A percentile compares a stretch with the other conserved stretches of the same genome.
phyloP scores from a whole-genome alignment of 257 asterid species.

The Perilla frutescens region DNA sequence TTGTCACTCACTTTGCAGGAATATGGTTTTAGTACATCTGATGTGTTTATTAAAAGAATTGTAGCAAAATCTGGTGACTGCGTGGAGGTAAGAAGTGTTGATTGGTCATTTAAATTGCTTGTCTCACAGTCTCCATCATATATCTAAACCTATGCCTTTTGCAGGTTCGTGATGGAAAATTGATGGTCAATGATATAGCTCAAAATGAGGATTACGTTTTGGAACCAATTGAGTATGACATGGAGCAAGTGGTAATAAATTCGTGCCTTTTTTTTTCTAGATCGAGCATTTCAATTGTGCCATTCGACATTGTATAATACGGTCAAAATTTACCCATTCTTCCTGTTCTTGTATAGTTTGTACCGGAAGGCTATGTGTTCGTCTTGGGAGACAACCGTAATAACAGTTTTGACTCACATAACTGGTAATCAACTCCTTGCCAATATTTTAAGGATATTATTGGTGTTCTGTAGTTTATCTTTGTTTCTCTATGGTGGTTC shows the following conservation, averaged over 20 bases:
- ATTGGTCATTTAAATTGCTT: conserved; percentile 24
- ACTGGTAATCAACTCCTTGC: conserved; percentile 57
- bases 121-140: not conserved
- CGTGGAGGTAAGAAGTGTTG: conserved; percentile 63
- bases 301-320: conserved; percentile 3
- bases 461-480: not conserved
- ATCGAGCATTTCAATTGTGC: conserved; percentile 14
- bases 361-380: conserved; percentile 90
- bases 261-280: conserved; percentile 15
- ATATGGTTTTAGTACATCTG: conserved; percentile 63
- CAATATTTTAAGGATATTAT: not conserved
- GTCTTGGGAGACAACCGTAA: conserved; percentile 99
- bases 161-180: conserved; percentile 78
- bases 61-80: conserved; percentile 91
- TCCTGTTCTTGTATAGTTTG: conserved; percentile 55
- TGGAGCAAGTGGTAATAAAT: conserved; percentile 70
- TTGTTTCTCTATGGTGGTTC: not conserved
- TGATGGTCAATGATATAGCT: conserved; percentile 67
- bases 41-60: conserved; percentile 85
- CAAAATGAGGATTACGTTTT: conserved; percentile 79
- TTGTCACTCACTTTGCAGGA: conserved; percentile 50
- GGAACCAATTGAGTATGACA: conserved; percentile 83
- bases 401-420: conserved; percentile 86
- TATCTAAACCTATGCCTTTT: conserved; percentile 18
- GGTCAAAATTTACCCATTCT: conserved; percentile 17